These are phyloP conservation scores for Rhodofomes roseus DNA, from an alignment of 1,284 basidiomycete genomes.

Conservation along the genomic window DNA sequence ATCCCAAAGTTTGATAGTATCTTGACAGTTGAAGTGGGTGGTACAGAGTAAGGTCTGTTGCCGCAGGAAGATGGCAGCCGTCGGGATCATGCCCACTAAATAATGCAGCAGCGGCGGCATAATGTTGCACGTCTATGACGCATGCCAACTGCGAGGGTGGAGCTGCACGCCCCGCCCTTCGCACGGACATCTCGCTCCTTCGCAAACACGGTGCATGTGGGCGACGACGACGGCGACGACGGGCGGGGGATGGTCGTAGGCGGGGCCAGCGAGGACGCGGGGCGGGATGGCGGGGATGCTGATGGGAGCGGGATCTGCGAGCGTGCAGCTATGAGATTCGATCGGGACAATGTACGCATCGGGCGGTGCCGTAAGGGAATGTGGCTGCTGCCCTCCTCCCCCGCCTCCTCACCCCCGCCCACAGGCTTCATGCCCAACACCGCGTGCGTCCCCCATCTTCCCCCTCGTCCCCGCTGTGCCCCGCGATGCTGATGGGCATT, in stretches of 20 bases:
- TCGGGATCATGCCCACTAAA: background rate
- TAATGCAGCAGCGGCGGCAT: background rate
- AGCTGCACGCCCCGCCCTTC: background rate
- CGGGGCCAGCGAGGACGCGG: background rate
- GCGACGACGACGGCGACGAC: background rate
- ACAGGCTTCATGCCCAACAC: constrained; percentile 15
- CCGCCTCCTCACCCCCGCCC: constrained; percentile 4
- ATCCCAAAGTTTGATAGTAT: background rate
- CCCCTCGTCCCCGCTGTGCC: background rate
- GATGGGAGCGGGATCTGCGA: constrained; percentile 13
- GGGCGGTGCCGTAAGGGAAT: constrained; percentile 22
- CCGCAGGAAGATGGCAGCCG: background rate
- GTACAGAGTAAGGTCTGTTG: background rate
- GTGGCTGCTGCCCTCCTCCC: constrained; percentile 20
- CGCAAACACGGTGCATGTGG: background rate
- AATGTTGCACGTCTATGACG: background rate
- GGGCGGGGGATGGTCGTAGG: background rate
- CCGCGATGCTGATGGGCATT: constrained; percentile 13
- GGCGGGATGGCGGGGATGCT: background rate
- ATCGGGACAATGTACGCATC: constrained; percentile 20
- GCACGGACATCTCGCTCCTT: too few relatives aligned
- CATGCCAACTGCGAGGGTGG: background rate
- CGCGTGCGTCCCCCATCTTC: constrained; percentile 7
- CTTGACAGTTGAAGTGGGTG: background rate
- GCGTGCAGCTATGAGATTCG: constrained; percentile 28